Evolutionary conservation across 2,329 filamentous ascomycete genomes (phyloP).

Genomic region (Sporothrix sp.): DNA sequence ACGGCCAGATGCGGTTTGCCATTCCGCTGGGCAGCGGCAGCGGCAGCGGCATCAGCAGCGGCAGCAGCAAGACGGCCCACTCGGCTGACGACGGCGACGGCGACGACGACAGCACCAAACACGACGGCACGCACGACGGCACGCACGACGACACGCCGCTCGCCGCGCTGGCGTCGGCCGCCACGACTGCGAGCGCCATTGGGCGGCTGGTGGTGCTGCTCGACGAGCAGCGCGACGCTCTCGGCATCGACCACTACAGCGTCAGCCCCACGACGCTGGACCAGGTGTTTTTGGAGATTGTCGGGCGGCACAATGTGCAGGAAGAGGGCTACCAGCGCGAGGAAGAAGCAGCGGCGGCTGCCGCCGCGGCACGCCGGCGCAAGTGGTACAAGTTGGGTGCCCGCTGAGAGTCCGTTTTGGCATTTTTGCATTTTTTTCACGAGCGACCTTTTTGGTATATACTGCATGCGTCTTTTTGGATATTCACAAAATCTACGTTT

Average conservation of each 20-base stretch:
- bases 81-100: not conserved
- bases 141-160: not conserved
- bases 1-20: constrained; percentile 81
- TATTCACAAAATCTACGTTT: too few species aligned
- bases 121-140: not conserved
- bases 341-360: constrained; percentile 19
- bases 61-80: not conserved
- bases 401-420: too few species aligned
- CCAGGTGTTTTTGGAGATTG: constrained; percentile 81
- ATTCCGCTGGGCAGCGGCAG: constrained; percentile 44
- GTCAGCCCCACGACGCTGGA: constrained; percentile 81
- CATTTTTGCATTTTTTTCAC: too few species aligned
- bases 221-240: constrained; percentile 56
- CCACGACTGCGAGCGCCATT: constrained; percentile 40
- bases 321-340: constrained; percentile 53
- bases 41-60: constrained; percentile 12
- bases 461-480: too few species aligned
- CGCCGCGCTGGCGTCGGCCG: not conserved
- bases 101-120: not conserved
- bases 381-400: constrained; percentile 7
- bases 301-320: constrained; percentile 66
- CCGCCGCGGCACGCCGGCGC: constrained; percentile 17
- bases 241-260: constrained; percentile 78
- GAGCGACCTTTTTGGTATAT: too few species aligned
- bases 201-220: constrained; percentile 61